Evolutionary conservation across 257 asterid species (phyloP).

Genomic region (Gentiana straminea): DNA sequence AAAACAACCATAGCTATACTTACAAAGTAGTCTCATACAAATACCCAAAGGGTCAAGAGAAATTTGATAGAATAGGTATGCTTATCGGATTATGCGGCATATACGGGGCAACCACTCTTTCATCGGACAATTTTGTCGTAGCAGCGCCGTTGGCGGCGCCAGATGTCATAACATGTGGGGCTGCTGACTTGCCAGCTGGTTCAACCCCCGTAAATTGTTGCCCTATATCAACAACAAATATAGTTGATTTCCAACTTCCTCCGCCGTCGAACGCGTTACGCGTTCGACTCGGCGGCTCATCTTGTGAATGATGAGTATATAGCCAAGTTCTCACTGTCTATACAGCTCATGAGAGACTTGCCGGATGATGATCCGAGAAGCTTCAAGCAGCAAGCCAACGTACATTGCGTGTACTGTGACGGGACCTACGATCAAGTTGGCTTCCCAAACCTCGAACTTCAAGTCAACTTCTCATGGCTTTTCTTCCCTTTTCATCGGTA

Average conservation of each 20-base stretch:
- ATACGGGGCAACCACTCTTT: constrained; percentile 48
- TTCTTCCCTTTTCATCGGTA: constrained; percentile 68
- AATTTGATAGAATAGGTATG: constrained; percentile 41
- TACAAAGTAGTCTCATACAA: too few relatives aligned
- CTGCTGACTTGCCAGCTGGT: constrained; percentile 52
- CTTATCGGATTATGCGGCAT: constrained; percentile 49
- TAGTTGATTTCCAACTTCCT: constrained; percentile 48
- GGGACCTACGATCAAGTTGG: constrained; percentile 79
- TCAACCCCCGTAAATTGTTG: constrained; percentile 59
- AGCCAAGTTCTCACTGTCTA: constrained; percentile 41
- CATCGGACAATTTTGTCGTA: constrained; percentile 33
- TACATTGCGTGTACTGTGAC: constrained; percentile 81
- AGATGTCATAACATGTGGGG: constrained; percentile 64
- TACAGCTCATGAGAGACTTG: constrained; percentile 57
- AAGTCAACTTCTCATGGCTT: constrained; percentile 68
- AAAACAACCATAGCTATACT: too few relatives aligned
- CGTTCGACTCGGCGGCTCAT: constrained; percentile 67
- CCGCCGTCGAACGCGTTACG: constrained; percentile 23
- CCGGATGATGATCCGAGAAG: constrained; percentile 81
- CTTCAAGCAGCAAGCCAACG: constrained; percentile 67
- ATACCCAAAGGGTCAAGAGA: background rate
- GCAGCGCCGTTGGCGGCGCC: constrained; percentile 60
- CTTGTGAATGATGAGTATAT: constrained; percentile 35
- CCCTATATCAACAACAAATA: constrained; percentile 33
- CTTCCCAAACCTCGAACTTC: constrained; percentile 60